Conservation (phyloP, 2,329 filamentous ascomycete species). For the Teratosphaeria gauchensis region DNA sequence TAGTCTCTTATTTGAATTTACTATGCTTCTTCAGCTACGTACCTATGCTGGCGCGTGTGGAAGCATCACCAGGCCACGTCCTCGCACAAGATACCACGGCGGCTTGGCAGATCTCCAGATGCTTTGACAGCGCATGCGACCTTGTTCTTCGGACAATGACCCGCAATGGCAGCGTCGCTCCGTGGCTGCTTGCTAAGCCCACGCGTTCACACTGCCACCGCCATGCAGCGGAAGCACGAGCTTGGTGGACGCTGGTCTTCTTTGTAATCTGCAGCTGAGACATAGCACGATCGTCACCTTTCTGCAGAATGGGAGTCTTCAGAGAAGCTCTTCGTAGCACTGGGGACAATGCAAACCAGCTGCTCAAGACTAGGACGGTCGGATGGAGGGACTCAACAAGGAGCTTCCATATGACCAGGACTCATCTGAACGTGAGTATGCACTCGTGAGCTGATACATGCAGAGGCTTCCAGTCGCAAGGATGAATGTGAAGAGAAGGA, state of each 20-base stretch:
- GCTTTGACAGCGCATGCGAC: neutral
- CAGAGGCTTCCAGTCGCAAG: neutral
- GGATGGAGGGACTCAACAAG: neutral
- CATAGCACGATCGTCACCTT: no score
- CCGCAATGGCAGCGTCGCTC: neutral
- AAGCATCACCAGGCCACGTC: neutral
- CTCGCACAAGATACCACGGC: neutral
- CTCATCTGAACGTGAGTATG: neutral
- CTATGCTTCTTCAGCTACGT: neutral
- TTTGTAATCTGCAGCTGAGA: no score
- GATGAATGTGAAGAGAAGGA: neutral
- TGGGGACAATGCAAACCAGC: no score
- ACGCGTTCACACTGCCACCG: neutral
- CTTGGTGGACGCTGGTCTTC: neutral
- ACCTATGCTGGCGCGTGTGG: neutral
- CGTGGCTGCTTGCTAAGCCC: neutral
- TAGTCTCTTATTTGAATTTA: neutral
- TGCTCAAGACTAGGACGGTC: no score
- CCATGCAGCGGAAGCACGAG: neutral
- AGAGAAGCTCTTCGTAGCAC: neutral
- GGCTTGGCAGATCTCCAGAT: neutral
- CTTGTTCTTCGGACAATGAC: neutral
- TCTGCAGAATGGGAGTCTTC: neutral
- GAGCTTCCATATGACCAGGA: neutral
- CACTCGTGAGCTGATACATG: neutral